phyloP scores from a whole-genome alignment of 2,329 filamentous ascomycete genomes.

The Neobulgaria alba region DNA sequence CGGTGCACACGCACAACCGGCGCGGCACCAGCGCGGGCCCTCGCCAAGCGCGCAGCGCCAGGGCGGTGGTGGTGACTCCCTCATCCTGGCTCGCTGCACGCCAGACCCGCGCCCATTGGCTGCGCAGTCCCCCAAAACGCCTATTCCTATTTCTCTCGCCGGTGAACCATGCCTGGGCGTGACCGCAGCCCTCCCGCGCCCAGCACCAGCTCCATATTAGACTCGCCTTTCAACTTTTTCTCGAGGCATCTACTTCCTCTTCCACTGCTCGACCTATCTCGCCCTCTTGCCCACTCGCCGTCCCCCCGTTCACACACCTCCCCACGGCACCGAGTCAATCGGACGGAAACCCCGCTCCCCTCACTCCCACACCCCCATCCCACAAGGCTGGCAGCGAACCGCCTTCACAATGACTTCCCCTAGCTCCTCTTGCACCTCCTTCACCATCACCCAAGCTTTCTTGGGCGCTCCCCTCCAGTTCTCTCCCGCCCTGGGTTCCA shows the following conservation, averaged over 20 bases:
- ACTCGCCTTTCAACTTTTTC: background rate
- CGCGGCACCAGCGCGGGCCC: too few species aligned
- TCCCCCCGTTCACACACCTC: background rate
- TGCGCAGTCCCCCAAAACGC: background rate
- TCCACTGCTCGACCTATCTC: background rate
- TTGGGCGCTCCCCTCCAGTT: constrained; percentile 53
- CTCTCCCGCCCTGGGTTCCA: constrained; percentile 53
- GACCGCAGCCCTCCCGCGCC: background rate
- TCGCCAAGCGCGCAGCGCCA: too few species aligned
- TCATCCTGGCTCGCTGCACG: too few species aligned
- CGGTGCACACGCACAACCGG: too few species aligned
- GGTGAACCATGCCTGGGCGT: background rate
- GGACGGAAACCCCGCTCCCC: background rate
- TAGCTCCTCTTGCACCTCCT: constrained; percentile 5
- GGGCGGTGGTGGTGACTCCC: too few species aligned
- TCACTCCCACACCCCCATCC: background rate
- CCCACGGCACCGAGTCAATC: background rate
- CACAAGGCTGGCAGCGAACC: background rate
- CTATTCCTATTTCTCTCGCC: too few species aligned
- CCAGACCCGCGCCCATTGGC: background rate
- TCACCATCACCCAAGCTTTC: constrained; percentile 40
- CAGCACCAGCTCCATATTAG: background rate
- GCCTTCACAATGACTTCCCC: background rate
- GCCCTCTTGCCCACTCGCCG: background rate
- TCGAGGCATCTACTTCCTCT: background rate